These are phyloP conservation scores for Zalaria sp. DNA, from an alignment of 2,329 filamentous ascomycete species.

Conservation along the genomic window DNA sequence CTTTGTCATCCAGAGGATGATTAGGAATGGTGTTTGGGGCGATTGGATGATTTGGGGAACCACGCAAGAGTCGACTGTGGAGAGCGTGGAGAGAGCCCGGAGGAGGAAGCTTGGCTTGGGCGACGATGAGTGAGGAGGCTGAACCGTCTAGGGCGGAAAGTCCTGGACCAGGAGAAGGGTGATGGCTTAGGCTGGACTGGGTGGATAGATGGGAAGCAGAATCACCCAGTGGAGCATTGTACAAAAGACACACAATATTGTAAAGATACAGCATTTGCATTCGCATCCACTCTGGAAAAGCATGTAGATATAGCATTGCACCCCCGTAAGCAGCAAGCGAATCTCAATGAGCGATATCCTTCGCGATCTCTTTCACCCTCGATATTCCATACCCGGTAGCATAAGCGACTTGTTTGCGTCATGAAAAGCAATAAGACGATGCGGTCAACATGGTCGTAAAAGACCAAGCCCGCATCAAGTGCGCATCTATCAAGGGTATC, in stretches of 20 bases:
- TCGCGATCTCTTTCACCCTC: no score
- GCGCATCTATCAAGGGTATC: constrained; percentile 1
- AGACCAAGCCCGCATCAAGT: no score
- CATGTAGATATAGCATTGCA: background rate
- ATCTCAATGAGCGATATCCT: background rate
- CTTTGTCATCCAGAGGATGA: constrained; percentile 34
- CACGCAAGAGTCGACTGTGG: constrained; percentile 25
- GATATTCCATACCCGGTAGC: no score
- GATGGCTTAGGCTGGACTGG: no score
- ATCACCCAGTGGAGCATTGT: no score
- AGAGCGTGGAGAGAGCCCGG: constrained; percentile 18
- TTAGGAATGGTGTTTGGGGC: constrained; percentile 25
- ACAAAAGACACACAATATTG: no score
- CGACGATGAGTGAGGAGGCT: no score
- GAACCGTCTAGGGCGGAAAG: background rate
- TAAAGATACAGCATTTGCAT: no score
- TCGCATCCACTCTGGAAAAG: background rate
- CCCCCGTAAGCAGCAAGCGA: background rate
- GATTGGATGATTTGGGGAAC: constrained; percentile 39
- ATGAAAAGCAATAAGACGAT: no score
- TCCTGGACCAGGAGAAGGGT: background rate
- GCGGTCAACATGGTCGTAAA: no score
- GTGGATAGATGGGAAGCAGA: no score
- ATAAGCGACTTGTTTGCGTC: no score
- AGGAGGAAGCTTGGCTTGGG: constrained; percentile 4